These are phyloP conservation scores for Starmerella geochares DNA, from an alignment of 805 yeast genomes.

Conservation along the genomic window DNA sequence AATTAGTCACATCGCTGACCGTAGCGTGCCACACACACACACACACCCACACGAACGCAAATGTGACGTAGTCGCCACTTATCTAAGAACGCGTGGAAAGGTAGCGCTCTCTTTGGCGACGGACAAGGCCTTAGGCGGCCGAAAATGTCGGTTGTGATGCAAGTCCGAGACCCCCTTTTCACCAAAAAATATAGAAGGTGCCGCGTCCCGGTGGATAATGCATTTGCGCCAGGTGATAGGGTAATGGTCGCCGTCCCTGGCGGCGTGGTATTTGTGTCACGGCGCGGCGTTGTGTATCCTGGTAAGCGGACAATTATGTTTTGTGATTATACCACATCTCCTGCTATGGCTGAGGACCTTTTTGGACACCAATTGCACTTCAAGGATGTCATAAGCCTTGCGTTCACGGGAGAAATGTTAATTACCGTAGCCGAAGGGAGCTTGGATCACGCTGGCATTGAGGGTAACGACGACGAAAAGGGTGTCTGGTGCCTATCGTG, in stretches of 20 bases:
- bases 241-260: constrained; percentile 1
- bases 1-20: too few relatives aligned
- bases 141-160: neutral
- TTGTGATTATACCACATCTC: neutral
- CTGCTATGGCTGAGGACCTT: neutral
- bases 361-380: neutral
- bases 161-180: neutral
- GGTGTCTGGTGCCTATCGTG: neutral
- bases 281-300: neutral
- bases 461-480: neutral
- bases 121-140: too few relatives aligned
- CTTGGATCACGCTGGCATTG: neutral
- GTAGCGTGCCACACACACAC: too few relatives aligned
- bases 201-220: neutral
- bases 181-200: neutral
- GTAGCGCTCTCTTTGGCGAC: too few relatives aligned
- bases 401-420: neutral
- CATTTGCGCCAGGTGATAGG: neutral
- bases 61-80: neutral
- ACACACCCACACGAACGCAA: neutral
- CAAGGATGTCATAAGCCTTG: neutral
- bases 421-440: neutral
- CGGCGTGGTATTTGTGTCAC: neutral
- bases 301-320: neutral
- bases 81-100: neutral